These are phyloP conservation scores for Hammondia hammondi DNA, from an alignment of 169 alveolate species.

Conservation along the genomic window DNA sequence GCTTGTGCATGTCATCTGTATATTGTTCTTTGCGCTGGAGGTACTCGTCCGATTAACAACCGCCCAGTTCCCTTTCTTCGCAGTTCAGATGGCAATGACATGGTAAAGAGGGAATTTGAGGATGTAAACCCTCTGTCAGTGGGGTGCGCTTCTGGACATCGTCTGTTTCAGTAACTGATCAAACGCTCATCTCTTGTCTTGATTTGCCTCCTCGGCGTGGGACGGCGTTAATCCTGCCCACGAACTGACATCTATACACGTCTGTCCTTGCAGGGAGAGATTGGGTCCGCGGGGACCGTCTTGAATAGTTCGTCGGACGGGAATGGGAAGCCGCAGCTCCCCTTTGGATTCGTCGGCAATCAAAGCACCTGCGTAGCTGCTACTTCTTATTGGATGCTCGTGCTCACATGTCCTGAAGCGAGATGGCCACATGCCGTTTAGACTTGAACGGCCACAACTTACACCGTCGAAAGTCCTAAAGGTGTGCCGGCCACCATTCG, in stretches of 20 bases:
- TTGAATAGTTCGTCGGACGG: constrained; percentile 29
- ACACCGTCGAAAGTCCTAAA: background rate
- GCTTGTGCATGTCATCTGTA: no score
- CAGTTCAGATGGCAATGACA: no score
- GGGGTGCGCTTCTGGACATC: no score
- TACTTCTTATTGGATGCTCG: background rate
- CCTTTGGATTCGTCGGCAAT: background rate
- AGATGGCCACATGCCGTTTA: background rate
- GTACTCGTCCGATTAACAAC: no score
- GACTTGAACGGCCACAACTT: background rate
- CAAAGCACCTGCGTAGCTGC: background rate
- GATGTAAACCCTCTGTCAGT: no score
- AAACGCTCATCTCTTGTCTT: background rate
- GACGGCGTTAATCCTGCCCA: constrained; percentile 30
- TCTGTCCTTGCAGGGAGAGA: background rate
- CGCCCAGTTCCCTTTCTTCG: no score
- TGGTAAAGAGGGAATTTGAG: no score
- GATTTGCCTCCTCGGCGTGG: background rate
- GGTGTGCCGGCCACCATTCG: background rate
- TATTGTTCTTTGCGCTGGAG: no score
- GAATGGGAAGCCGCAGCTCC: constrained; percentile 23
- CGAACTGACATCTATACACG: background rate
- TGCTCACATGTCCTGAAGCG: background rate
- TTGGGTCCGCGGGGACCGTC: constrained; percentile 33
- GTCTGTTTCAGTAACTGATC: background rate